Conservation (phyloP, 1,139 yeast species). For the Candida labiduridarum region DNA sequence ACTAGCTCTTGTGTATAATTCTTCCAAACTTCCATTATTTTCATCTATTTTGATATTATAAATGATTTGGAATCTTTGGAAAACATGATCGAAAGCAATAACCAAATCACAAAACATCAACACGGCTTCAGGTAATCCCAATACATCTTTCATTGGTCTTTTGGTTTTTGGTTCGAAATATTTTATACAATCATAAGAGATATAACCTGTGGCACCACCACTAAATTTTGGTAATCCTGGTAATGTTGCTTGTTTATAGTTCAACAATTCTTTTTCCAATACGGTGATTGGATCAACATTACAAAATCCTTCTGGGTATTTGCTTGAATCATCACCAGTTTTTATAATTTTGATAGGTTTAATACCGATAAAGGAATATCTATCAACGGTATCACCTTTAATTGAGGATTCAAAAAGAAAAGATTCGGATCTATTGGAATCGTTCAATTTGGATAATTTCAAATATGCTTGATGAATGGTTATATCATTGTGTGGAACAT, state of each 20-base stretch:
- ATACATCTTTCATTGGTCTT: constrained; percentile 72
- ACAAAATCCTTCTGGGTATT: constrained; percentile 35
- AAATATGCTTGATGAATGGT: constrained; percentile 91
- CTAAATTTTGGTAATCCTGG: constrained; percentile 84
- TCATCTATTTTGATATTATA: constrained; percentile 66
- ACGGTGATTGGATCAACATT: constrained; percentile 75
- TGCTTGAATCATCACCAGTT: constrained; percentile 60
- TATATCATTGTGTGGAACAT: constrained; percentile 72
- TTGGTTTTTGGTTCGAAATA: constrained; percentile 92
- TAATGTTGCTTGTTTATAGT: constrained; percentile 66
- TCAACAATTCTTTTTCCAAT: constrained; percentile 70
- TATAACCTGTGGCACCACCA: constrained; percentile 96
- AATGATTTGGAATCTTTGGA: constrained; percentile 87
- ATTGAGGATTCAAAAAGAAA: constrained; percentile 86
- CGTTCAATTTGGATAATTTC: constrained; percentile 74
- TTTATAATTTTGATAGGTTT: constrained; percentile 78
- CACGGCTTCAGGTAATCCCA: constrained; percentile 86
- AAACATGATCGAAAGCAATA: constrained; percentile 91
- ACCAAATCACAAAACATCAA: constrained; percentile 89
- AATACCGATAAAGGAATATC: constrained; percentile 89
- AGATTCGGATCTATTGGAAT: constrained; percentile 60
- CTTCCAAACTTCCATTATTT: constrained; percentile 35
- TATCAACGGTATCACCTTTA: constrained; percentile 85
- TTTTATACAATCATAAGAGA: constrained; percentile 93
- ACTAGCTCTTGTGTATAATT: constrained; percentile 58